Base-by-base conservation (phyloP, 2,329 filamentous ascomycete species). In the Sarocladium oryzae region DNA sequence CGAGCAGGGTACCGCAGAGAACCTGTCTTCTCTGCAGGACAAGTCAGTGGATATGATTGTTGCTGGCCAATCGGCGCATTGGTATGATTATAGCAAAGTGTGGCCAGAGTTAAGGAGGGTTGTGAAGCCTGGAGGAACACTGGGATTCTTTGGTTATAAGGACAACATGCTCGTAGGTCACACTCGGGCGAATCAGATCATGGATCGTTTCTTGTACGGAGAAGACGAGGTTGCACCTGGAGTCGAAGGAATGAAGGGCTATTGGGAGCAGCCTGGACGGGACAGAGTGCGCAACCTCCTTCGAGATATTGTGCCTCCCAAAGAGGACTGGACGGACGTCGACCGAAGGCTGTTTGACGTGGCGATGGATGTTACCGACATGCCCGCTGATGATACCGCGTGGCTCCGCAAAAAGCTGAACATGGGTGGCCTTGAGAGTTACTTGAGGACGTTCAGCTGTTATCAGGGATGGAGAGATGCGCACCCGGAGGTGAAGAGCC, bases 221-320 rank as follows among this genome's bases (percentile, higher is more conserved):
- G 61, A 69, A 15, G 71, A 67, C 28, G 71, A 76, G 28, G 69
- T 70, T 11, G 64, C 61, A 20, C 66, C 68, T 4, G 72, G 74
- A 0, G 56, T 73, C 28, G 67, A 75, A 50, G 69, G 69, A 9
- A 73, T 86, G 69, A 79, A 78, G 1, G 63, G 64, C 15, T 83
- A 77, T 62, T 86, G 82, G 83, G 75, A 81, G 60, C 74, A 79
- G 59, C 80, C 80, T 0, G 82, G 83, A 0, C 69, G 81, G 20
- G 65, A 70, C 20, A 78, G 78, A 37, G 65, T 85, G 45, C 71
- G 77, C 52, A 67, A 75, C 50, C 69, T 77, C 53, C 66, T 79
- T 49, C 64, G 69, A n/a, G 69, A 68, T 7, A 71, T 86, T 5
- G 64, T 70, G 41, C 78, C 79, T 15, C 80, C 80, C 0, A 60